Evolutionary conservation across 371 early-diverging fungal species (phyloP).

Genomic region (Circinella minor): DNA sequence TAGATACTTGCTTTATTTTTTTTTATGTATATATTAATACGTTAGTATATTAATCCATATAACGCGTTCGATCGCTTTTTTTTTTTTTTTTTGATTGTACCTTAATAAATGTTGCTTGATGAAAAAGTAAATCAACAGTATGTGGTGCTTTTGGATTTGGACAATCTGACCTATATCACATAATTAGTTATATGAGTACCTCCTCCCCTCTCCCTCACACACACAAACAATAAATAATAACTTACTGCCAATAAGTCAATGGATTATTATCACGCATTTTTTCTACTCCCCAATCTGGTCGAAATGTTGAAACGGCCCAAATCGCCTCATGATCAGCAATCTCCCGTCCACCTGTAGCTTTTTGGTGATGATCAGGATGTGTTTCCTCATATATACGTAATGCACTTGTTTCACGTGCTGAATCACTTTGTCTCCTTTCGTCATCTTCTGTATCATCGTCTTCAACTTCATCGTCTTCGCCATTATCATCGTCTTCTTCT

Average conservation of each 20-base stretch:
- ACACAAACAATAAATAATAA: not conserved
- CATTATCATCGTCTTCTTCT: not conserved
- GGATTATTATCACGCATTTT: constrained; percentile 70
- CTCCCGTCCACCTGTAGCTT: constrained; percentile 52
- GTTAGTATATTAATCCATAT: not conserved
- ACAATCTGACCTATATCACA: constrained; percentile 58
- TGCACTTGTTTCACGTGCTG: constrained; percentile 28
- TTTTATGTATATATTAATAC: not conserved
- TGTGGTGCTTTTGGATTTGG: constrained; percentile 47
- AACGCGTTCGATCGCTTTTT: too few relatives aligned
- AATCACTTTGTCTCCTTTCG: constrained; percentile 29
- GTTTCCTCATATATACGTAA: constrained; percentile 31
- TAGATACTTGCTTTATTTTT: constrained; percentile 58
- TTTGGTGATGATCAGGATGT: constrained; percentile 37
- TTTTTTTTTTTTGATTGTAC: constrained; percentile 4
- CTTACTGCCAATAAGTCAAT: constrained; percentile 88
- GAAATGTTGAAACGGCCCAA: constrained; percentile 79
- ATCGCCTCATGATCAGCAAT: constrained; percentile 57
- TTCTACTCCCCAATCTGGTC: constrained; percentile 69
- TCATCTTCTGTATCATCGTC: constrained; percentile 21
- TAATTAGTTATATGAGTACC: constrained; percentile 15
- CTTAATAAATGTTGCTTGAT: constrained; percentile 40
- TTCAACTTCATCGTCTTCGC: constrained; percentile 9
- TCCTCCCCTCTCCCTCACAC: not conserved
- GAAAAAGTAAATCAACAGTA: constrained; percentile 40